Conservation (phyloP, 805 yeast genomes). For the Metschnikowia amazonensis region DNA sequence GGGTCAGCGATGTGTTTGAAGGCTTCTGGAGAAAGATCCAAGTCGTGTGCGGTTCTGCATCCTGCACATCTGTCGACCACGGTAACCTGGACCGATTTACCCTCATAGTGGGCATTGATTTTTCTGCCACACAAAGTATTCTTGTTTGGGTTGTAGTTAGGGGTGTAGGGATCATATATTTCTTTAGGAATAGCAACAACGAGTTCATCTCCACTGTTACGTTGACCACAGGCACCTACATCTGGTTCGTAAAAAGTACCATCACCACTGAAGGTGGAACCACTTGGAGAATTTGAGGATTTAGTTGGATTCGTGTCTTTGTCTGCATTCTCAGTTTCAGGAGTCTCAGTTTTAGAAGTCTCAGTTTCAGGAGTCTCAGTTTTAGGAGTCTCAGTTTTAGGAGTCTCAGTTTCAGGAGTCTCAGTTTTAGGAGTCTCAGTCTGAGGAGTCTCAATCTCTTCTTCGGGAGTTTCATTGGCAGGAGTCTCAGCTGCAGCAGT, state of each 20-base stretch:
- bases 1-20: conserved; percentile 49
- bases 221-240: conserved; percentile 54
- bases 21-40: conserved; percentile 62
- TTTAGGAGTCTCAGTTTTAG: too few relatives aligned
- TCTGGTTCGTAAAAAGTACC: conserved; percentile 49
- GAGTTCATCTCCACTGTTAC: conserved; percentile 43
- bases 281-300: conserved; percentile 5
- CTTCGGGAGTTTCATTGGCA: not conserved
- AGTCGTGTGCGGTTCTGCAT: conserved; percentile 45
- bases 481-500: not conserved
- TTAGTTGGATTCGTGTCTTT: too few relatives aligned
- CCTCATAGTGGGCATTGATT: conserved; percentile 44
- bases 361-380: not conserved
- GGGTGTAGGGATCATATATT: conserved; percentile 34
- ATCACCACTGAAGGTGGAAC: conserved; percentile 30
- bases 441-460: too few relatives aligned
- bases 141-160: conserved; percentile 38
- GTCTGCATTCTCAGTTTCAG: too few relatives aligned
- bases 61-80: conserved; percentile 58
- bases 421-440: too few relatives aligned
- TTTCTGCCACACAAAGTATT: conserved; percentile 52
- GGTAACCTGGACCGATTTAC: conserved; percentile 52
- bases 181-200: conserved; percentile 50
- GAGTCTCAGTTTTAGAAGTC: not conserved
- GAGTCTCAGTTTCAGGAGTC: too few relatives aligned